phyloP scores from a whole-genome alignment of 169 alveolate genomes.

The Cytauxzoon felis region DNA sequence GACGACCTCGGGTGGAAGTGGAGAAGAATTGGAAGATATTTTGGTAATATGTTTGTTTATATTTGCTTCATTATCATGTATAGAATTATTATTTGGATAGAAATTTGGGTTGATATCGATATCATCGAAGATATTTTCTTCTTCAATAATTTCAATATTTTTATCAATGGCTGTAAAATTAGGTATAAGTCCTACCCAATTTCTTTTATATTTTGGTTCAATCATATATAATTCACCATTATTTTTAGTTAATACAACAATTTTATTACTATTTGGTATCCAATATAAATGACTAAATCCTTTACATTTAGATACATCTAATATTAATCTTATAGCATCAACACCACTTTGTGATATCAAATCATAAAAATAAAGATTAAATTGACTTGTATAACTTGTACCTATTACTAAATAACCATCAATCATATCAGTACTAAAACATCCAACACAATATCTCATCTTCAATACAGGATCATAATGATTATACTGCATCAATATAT shows the following conservation, averaged over 20 bases:
- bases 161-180: conserved; percentile 9
- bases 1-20: too few relatives aligned
- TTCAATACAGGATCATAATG: conserved; percentile 24
- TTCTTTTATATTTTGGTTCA: neutral
- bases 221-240: conserved; percentile 18
- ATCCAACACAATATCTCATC: conserved; percentile 4
- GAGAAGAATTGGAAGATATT: too few relatives aligned
- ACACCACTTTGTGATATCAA: conserved; percentile 1
- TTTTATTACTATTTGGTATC: conserved; percentile 10
- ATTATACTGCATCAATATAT: neutral
- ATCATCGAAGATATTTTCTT: conserved; percentile 29
- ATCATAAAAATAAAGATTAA: neutral
- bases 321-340: neutral
- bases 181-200: conserved; percentile 37
- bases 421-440: neutral
- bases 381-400: neutral
- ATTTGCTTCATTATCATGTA: too few relatives aligned
- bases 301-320: conserved; percentile 20
- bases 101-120: too few relatives aligned
- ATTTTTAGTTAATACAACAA: neutral
- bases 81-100: too few relatives aligned
- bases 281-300: conserved; percentile 17
- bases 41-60: too few relatives aligned
- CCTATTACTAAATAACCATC: conserved; percentile 11
- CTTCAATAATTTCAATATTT: conserved; percentile 32